These are phyloP conservation scores for Martensiomyces pterosporus DNA, from an alignment of 192 early-diverging fungal species.

Conservation along the genomic window DNA sequence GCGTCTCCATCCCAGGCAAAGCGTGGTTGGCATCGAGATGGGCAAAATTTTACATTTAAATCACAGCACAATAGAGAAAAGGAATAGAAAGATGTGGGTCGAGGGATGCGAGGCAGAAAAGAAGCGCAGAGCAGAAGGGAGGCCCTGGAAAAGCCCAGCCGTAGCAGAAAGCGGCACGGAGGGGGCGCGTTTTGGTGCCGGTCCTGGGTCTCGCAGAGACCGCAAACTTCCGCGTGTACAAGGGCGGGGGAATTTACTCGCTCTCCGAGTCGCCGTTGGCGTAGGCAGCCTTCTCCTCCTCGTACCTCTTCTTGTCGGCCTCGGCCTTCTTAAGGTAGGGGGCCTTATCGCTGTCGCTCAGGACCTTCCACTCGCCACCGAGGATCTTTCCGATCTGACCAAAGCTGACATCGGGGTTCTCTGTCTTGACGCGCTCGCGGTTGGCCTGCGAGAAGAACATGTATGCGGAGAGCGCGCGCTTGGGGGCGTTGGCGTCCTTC, in stretches of 20 bases:
- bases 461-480: constrained; percentile 88
- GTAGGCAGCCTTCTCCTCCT: constrained; percentile 33
- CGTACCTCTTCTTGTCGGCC: constrained; percentile 49
- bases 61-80: no score
- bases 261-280: constrained; percentile 10
- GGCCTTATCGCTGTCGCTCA: constrained; percentile 54
- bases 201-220: no score
- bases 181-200: no score
- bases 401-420: constrained; percentile 73
- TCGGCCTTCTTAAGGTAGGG: constrained; percentile 51
- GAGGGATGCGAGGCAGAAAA: background rate
- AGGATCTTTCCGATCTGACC: constrained; percentile 68
- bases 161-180: no score
- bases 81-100: no score
- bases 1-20: no score
- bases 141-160: no score
- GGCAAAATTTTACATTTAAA: no score
- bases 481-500: constrained; percentile 90
- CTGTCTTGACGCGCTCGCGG: constrained; percentile 69
- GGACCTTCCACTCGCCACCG: constrained; percentile 64
- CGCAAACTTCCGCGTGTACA: no score
- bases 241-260: no score
- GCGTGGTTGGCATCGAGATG: no score
- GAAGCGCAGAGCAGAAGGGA: background rate
- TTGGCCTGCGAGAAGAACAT: constrained; percentile 86